Base-by-base conservation (phyloP, 106 monocot genomes). In the Apostasia ramifera region DNA sequence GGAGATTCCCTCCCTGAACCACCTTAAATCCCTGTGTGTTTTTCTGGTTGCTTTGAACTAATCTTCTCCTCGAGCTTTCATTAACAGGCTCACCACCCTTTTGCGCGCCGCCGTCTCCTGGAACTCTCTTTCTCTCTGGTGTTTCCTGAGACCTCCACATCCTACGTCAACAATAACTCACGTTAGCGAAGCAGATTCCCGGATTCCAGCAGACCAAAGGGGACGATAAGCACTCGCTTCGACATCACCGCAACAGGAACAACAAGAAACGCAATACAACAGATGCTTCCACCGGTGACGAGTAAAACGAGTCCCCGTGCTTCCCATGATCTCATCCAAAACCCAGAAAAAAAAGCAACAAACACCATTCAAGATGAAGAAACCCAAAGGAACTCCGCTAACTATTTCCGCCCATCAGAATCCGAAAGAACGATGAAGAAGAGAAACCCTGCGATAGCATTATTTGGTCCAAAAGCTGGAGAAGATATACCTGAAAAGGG, bases 301-400 rank as follows among this genome's bases (percentile, higher is more conserved):
- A 46, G 57, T 37, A 57, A 44, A 74, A 47, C 44, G 57, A 40
- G 6, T n/a, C 57, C 6, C 56, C 47, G 39, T 40, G 10, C 47
- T 57, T 56, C 37, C 66, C 74, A 74, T 66, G 6, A 65, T 26
- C 14, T 63, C 62, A 63, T 45, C 42, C 62, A 43, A 14, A 45
- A 49, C 47, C 3, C 2, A 15, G 13, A 64, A 47, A 46, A 64
- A 5, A 8, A 7, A 26, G 48, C 6, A 65, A 45, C n/a, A 64
- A 26, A 26, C 26, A 26, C 26, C 26, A 26, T 26, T 26, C 26
- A 26, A 26, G 26, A 26, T 26, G 26, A 26, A 26, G 26, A 26
- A 26, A 26, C 26, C 62, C 5, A 62, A 44, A 4, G 38, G 10
- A 62, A 44, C 62, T 62, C 45, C 4, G 1, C 44, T 45, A 44